Evolutionary conservation across 768 basidiomycete genomes (phyloP).

Genomic region (Chalciporus sphaerocephalus): DNA sequence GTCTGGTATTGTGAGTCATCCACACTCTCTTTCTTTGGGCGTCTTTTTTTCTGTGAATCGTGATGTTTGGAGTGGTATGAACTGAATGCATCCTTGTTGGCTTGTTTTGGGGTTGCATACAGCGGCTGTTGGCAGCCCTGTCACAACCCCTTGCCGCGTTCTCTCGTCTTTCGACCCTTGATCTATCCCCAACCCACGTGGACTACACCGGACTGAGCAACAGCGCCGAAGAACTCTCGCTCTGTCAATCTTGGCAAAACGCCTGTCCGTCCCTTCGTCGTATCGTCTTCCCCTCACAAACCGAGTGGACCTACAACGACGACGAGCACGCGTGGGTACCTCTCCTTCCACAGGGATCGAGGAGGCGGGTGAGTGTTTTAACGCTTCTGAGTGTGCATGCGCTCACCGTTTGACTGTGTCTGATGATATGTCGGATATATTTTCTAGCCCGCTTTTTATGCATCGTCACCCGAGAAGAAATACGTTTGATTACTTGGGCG

Average conservation of each 20-base stretch:
- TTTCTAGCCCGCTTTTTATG: conserved; percentile 3
- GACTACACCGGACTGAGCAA: conserved; percentile 37
- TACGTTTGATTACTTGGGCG: neutral
- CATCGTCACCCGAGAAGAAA: conserved; percentile 1
- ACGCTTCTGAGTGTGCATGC: too few relatives aligned
- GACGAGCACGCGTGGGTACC: conserved; percentile 33
- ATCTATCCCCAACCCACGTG: conserved; percentile 58
- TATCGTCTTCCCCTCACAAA: conserved; percentile 54
- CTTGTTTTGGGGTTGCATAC: conserved; percentile 7
- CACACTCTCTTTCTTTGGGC: neutral
- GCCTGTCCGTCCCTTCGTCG: conserved; percentile 51
- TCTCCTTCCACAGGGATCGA: neutral
- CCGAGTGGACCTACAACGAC: conserved; percentile 44
- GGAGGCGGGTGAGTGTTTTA: neutral
- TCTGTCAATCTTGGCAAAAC: conserved; percentile 52
- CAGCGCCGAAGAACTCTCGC: conserved; percentile 44
- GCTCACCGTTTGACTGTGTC: too few relatives aligned
- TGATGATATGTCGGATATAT: neutral
- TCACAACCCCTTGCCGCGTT: conserved; percentile 55
- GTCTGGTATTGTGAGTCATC: conserved; percentile 52
- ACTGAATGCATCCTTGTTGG: conserved; percentile 3
- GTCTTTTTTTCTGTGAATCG: conserved; percentile 2
- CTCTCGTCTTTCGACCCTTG: conserved; percentile 45
- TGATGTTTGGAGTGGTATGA: neutral
- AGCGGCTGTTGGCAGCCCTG: conserved; percentile 57